Percentiles rank a stretch among this genome's conserved stretches.
phyloP scores from a whole-genome alignment of 2,329 filamentous ascomycete genomes.

The Ambrosiella beaveri region DNA sequence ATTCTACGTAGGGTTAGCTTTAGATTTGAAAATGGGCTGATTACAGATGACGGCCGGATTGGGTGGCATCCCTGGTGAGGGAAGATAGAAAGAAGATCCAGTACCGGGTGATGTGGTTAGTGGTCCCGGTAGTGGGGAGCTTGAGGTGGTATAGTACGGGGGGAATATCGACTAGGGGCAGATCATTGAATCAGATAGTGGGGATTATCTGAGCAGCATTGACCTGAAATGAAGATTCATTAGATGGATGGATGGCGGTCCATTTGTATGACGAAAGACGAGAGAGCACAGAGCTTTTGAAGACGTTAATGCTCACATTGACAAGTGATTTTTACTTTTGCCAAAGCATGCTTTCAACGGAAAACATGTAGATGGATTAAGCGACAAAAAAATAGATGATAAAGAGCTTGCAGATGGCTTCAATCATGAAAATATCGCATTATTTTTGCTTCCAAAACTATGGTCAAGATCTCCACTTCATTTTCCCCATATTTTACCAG shows the following conservation, averaged over 20 bases:
- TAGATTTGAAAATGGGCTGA: not conserved
- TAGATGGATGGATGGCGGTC: not conserved
- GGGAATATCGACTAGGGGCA: not conserved
- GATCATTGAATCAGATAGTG: not conserved
- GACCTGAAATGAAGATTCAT: not conserved
- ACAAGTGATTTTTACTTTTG: not conserved
- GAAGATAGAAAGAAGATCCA: too few species aligned
- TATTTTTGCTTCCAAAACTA: too few species aligned
- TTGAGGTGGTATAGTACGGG: not conserved
- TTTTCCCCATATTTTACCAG: too few species aligned
- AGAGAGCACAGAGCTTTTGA: not conserved
- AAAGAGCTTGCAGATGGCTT: too few species aligned
- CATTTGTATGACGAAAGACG: not conserved
- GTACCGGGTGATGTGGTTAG: not conserved
- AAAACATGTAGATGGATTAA: not conserved
- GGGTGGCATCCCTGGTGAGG: too few species aligned
- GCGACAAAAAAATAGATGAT: too few species aligned
- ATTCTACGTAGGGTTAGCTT: too few species aligned
- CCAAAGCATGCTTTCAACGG: not conserved
- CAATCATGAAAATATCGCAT: too few species aligned
- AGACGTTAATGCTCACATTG: not conserved
- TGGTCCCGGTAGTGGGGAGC: not conserved
- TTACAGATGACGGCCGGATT: too few species aligned
- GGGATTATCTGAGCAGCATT: not conserved
- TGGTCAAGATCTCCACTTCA: too few species aligned